Evolutionary conservation across 345 rosid species (phyloP).

Genomic region (Citrus cavaleriei): DNA sequence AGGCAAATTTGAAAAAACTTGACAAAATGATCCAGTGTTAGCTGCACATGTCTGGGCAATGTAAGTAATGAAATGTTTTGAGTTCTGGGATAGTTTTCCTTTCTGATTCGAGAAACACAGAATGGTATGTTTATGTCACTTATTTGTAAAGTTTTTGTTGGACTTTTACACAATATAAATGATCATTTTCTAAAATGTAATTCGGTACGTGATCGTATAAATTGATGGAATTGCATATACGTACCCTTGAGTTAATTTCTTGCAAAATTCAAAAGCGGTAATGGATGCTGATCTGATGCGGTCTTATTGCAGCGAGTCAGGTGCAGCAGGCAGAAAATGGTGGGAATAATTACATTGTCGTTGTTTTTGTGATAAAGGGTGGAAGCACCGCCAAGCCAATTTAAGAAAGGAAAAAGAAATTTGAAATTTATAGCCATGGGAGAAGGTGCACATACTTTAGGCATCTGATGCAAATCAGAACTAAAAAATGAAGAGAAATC

Average conservation of each 20-base stretch:
- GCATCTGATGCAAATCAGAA: background rate
- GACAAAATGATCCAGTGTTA: background rate
- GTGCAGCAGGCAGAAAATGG: background rate
- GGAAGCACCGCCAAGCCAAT: background rate
- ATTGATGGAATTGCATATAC: background rate
- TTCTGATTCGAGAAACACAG: slow-evolving; percentile 15
- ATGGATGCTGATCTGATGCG: background rate
- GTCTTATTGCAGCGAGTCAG: background rate
- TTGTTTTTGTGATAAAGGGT: background rate
- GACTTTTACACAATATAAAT: background rate
- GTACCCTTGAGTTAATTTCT: background rate
- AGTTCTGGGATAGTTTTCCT: slow-evolving; percentile 2
- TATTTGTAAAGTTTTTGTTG: background rate
- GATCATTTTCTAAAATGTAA: background rate
- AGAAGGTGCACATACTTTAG: background rate
- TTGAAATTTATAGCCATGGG: background rate
- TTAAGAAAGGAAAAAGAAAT: background rate
- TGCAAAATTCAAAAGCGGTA: background rate
- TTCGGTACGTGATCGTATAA: background rate
- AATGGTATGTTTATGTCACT: background rate
- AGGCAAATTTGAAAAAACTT: background rate
- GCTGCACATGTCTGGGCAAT: slow-evolving; percentile 6
- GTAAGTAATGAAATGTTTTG: slow-evolving; percentile 14
- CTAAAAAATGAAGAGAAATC: background rate
- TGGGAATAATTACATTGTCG: background rate